Evolutionary conservation across 257 asterid genomes (phyloP).

Genomic region (Jaltomata sinuosa): DNA sequence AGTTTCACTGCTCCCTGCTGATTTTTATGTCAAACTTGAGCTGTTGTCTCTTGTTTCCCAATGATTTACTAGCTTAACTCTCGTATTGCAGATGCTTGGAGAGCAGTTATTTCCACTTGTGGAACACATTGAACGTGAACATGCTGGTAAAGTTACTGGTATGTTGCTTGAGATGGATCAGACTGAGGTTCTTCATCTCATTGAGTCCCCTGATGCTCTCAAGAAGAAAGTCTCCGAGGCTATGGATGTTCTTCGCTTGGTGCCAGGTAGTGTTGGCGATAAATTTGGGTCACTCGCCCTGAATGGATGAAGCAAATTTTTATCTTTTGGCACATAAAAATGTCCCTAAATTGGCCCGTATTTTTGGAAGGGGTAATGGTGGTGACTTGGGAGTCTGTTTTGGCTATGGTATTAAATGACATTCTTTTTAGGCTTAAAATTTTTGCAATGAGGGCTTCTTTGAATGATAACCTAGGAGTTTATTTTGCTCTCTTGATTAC

Average conservation of each 20-base stretch:
- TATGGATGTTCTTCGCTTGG: constrained; percentile 50
- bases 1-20: background rate
- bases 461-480: background rate
- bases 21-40: background rate
- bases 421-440: background rate
- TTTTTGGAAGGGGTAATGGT: background rate
- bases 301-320: constrained; percentile 2
- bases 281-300: constrained; percentile 14
- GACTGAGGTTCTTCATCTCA: constrained; percentile 76
- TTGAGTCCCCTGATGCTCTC: constrained; percentile 78
- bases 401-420: background rate
- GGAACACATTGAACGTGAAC: constrained; percentile 41
- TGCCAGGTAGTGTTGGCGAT: constrained; percentile 13
- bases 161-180: constrained; percentile 94
- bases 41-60: background rate
- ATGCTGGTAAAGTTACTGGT: constrained; percentile 72
- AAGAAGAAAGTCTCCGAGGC: constrained; percentile 76
- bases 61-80: background rate
- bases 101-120: constrained; percentile 74
- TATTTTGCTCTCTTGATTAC: background rate
- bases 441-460: background rate
- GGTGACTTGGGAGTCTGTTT: background rate
- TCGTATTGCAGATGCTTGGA: constrained; percentile 60
- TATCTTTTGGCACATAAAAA: background rate
- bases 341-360: background rate